Evolutionary conservation across 176 grass and related monocot species (phyloP), one percentile per base, ranked within the genome.

Genomic region (Avena sativa): DNA sequence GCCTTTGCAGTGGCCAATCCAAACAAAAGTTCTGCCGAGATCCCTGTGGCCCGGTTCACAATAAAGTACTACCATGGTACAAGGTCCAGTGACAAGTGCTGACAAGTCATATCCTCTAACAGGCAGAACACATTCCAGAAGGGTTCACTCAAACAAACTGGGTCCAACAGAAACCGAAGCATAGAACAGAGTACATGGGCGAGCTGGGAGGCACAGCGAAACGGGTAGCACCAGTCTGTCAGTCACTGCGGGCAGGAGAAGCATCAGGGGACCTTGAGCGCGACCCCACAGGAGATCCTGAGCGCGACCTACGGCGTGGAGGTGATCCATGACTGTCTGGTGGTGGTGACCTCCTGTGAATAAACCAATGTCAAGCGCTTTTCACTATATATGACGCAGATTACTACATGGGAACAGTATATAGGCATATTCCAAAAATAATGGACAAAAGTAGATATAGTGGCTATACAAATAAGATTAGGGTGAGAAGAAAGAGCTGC

Each of bases 211-310:
- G 68, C 14, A 48, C 1, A 21, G 36, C 17, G 16, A 58, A 43
- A 59, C 12, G 12, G 26, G 3, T 71, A 51, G 10, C 47, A 50
- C 20, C 74, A 63, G 25, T 49, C 47, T 13, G 36, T 91, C 83
- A 89, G 25, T 84, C 87, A 55, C 84, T 93, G 32, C 26, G 53
- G 32, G 67, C 87, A 32, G 93, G 89, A 59, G 84, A 89, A 6
- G 76, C 85, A 2, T 95, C 81, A 1, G 89, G 84, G 5, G 91
- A 93, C 65, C 93, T 93, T 1, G 93, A 95, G 28, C 89, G 84
- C 16, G 93, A 95, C 23, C 93, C 84, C 0, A 59, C 91, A 10
- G 91, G 91, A 4, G 89, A 95, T 32, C 56, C 89, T 0, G 93
- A 95, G 70, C 89, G 77, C 3, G 81, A 93, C 82, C 89, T 85